Conservation (phyloP, 192 early-diverging fungal species). For the Dissophora ornata region DNA sequence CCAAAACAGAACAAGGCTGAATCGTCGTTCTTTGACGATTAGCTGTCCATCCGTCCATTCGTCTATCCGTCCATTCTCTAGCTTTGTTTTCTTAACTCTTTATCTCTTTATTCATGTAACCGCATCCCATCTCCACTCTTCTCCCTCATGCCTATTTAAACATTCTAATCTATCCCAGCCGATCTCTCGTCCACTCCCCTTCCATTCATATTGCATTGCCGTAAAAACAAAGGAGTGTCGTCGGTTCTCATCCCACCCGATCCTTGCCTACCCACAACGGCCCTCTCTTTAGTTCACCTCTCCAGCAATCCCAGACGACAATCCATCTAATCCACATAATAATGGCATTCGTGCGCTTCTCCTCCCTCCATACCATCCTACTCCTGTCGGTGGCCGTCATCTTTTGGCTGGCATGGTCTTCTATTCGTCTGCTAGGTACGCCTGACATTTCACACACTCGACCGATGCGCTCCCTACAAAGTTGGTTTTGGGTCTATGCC, state of each 20-base stretch:
- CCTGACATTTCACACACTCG: too few species aligned
- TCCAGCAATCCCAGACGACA: too few species aligned
- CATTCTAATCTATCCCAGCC: background rate
- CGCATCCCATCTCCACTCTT: background rate
- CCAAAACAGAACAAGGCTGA: too few species aligned
- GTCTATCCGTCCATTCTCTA: too few species aligned
- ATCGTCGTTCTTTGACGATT: too few species aligned
- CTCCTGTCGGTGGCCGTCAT: constrained; percentile 8
- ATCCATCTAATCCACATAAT: background rate
- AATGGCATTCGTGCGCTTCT: constrained; percentile 27
- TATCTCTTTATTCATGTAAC: too few species aligned
- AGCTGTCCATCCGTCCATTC: too few species aligned
- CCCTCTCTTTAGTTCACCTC: too few species aligned
- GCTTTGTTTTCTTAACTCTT: background rate
- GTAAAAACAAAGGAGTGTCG: too few species aligned
- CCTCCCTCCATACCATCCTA: constrained; percentile 23
- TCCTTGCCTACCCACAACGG: background rate
- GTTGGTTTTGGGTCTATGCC: too few species aligned
- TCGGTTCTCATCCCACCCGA: background rate
- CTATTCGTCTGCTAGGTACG: constrained; percentile 19
- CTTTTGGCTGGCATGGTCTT: constrained; percentile 27
- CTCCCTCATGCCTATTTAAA: constrained; percentile 1
- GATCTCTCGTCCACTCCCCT: background rate
- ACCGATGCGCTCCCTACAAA: too few species aligned
- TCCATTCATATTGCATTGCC: background rate